Base-by-base conservation (phyloP, 1,139 yeast genomes). In the Hyphopichia khmerensis region DNA sequence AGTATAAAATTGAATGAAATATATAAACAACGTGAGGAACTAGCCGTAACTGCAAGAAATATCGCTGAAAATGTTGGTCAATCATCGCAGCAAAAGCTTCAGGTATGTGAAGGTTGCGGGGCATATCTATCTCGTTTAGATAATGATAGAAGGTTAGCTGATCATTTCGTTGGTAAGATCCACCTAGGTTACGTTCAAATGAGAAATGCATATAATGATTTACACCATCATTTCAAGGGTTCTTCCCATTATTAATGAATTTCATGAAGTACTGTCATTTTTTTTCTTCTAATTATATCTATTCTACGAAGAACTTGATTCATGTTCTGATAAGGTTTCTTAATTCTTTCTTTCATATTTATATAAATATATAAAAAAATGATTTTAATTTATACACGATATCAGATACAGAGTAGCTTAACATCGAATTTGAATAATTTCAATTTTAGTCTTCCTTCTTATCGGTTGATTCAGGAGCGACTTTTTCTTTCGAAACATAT, bases 71-170 rank as follows among this genome's bases (percentile, higher is more conserved):
- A 82, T 51, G 78, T 85, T 6, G 96, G 95, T 1, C 95, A 87
- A 50, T 79, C 91, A 4, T 88, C 95, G 1, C 96, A 87, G 57
- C 98, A 91, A 55, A 87, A 87, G 58, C 70, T 91, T 40, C 97
- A 90, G 60, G 96, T 89, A 0, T 93, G 99, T 65, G 87, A 82
- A 51, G 83, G 82, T 2, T 93, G 99, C 66, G 97, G 96, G 0
- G 96, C 96, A 0, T 89, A 85, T 59, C 69, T 93, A 43, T 87
- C 96, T 4, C 72, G 95, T 46, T 69, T 90, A 44, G 99, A 93
- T 61, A 88, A 87, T 48, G 98, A 91, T 60, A 72, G 93, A 56
- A 75, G 98, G 50, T 70, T 93, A 51, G 96, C 95, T 0, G 97
- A 89, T 56, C 99, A 93, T 64, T 90, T 89, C 59, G 68, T 84